phyloP scores from a whole-genome alignment of 768 basidiomycete species.

The Gautieria morchelliformis region DNA sequence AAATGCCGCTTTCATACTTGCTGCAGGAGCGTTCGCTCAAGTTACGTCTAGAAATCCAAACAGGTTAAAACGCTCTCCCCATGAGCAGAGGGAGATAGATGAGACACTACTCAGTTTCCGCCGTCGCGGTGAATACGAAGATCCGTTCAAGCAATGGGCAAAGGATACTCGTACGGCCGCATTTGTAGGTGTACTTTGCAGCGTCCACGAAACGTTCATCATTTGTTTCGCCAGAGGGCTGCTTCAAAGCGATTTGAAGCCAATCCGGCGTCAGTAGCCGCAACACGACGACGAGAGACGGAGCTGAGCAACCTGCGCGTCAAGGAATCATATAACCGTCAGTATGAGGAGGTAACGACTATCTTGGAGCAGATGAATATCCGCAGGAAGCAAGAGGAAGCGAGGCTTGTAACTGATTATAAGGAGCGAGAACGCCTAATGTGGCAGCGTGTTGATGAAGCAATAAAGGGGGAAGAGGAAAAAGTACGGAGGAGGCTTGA shows the following conservation, averaged over 20 bases:
- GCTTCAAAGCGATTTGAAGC: constrained; percentile 19
- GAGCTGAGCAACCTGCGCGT: constrained; percentile 19
- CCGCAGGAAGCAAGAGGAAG: constrained; percentile 37
- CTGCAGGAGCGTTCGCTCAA: not conserved
- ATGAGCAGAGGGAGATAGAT: constrained; percentile 29
- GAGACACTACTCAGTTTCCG: constrained; percentile 40
- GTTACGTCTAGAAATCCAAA: constrained; percentile 13
- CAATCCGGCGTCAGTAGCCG: constrained; percentile 10
- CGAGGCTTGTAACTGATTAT: constrained; percentile 35
- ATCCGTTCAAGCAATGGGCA: constrained; percentile 45
- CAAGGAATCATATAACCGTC: constrained; percentile 31
- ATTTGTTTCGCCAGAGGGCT: constrained; percentile 11
- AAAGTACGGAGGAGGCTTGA: constrained; percentile 42
- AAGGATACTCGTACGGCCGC: constrained; percentile 38
- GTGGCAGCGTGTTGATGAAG: constrained; percentile 51
- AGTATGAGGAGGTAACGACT: constrained; percentile 41
- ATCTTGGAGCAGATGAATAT: constrained; percentile 34
- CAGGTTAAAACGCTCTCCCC: constrained; percentile 16
- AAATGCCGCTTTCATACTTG: constrained; percentile 10
- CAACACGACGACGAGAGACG: constrained; percentile 14
- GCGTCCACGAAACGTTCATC: not conserved
- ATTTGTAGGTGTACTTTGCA: constrained; percentile 23
- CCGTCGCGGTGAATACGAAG: constrained; percentile 39
- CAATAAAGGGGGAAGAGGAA: constrained; percentile 56
- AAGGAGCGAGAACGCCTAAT: constrained; percentile 33